Base-by-base conservation (phyloP, 768 basidiomycete species). In the Macrocybe gigantea region DNA sequence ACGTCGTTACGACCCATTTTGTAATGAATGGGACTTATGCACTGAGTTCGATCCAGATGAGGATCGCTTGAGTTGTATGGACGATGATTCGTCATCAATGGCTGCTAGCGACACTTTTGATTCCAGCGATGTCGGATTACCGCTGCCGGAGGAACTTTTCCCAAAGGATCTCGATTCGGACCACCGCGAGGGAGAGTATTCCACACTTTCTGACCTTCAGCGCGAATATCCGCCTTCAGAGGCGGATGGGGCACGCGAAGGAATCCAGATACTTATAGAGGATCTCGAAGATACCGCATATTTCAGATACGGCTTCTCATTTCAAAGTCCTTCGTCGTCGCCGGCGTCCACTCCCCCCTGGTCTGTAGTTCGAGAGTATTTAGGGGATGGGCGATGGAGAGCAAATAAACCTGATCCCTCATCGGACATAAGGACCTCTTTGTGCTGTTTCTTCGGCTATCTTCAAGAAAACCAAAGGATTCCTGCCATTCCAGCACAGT, bases 21-120 rank as follows among this genome's bases (percentile, higher is more conserved):
- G 33, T 14, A 46, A 60, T 47, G 55, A 58, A 43, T 60, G 59
- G 55, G 59, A 60, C 44, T 38, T 60, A 3, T 59, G 59, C 47
- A 33, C 30, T 5, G 47, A 49, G 15, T 50, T 53, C 14, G 49
- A 47, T 12, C 49, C 55, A 13, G 37, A 38, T 38, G 51, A 48
- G 9, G 37, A 37, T 12, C 37, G 39, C n/a, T n/a, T n/a, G n/a
- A n/a, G n/a, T n/a, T n/a, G n/a, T 34, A 30, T 33, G 7, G 41
- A 44, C 45, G 54, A 54, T 30, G 44, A 54, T 22, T 5, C 3
- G 48, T 43, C n/a, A 14, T 37, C 30, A 33, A 43, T 36, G 7
- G 39, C n/a, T 41, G 54, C 40, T 13, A 15, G 43, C 29, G 29
- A 22, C 32, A 33, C 36, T 41, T n/a, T 45, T 32, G 15, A 45